Conservation (phyloP, 257 asterid genomes). For the Lithospermum erythrorhizon region DNA sequence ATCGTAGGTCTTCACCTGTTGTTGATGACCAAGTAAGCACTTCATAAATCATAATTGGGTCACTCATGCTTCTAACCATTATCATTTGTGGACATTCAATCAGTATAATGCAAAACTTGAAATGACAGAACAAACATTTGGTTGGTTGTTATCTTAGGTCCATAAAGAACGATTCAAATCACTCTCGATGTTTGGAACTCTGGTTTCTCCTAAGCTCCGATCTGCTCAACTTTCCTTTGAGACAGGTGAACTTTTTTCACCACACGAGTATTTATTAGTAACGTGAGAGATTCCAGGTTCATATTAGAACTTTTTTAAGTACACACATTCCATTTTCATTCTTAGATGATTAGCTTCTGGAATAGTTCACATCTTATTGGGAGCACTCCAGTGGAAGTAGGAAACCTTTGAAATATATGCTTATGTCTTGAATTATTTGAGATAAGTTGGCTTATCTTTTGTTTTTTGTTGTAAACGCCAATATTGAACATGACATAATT, state of each 20-base stretch:
- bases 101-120: too few relatives aligned
- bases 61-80: background rate
- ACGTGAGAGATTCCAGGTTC: too few relatives aligned
- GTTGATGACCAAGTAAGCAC: conserved; percentile 46
- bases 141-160: conserved; percentile 25
- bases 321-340: too few relatives aligned
- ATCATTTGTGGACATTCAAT: background rate
- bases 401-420: too few relatives aligned
- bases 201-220: conserved; percentile 91
- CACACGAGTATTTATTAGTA: too few relatives aligned
- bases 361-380: too few relatives aligned
- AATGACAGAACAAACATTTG: background rate
- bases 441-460: background rate
- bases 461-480: background rate
- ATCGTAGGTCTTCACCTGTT: conserved; percentile 34
- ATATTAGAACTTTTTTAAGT: too few relatives aligned
- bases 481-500: too few relatives aligned
- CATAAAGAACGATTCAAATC: conserved; percentile 48
- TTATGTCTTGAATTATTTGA: too few relatives aligned
- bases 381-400: too few relatives aligned
- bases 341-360: too few relatives aligned
- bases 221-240: conserved; percentile 79
- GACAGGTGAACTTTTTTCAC: conserved; percentile 37
- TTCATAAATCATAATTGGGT: background rate
- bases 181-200: conserved; percentile 74